Evolutionary conservation across 371 early-diverging fungal genomes (phyloP), one percentile per base, ranked within the genome.

Genomic region (Syncephalis plumigaleata): DNA sequence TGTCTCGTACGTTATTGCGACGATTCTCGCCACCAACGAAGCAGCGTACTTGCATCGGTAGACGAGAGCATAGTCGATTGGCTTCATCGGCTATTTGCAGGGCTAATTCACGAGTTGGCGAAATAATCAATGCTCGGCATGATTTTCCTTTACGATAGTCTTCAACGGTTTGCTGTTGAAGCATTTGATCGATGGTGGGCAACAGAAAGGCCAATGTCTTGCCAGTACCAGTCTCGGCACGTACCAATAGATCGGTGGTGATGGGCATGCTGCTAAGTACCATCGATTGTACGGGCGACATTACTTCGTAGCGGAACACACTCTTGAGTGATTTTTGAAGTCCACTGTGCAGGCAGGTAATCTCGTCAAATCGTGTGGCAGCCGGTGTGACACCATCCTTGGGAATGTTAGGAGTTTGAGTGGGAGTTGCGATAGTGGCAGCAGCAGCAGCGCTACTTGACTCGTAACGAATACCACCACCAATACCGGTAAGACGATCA

Each of bases 161-260:
- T 22, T 46, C 17, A 42, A 54, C 20, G 15, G 39, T 39, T n/a
- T 46, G 18, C 15, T 49, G 42, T 46, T 58, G 26, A 26, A 67
- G 16, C 0, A 79, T 57, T 15, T 73, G 67, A 49, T 88, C 81
- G n/a, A 99, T 55, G 96, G 89, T 84, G 3, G 96, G 85, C 26
- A 91, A 66, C 57, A 97, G 64, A 54, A 94, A 97, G 5, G 90
- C 95, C n/a, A 92, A 61, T 1, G 95, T 95, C 61, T 96, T 96
- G 39, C 98, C 98, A 0, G 92, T 94, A 54, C 99, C 99, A 5
- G 99, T 99, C 64, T 94, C 93, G 15, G 99, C 97, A 56, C 82
- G 79, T 48, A 87, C 77, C 67, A 84, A 71, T 56, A 91, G 66
- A 54, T 93, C 91, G 2, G 57, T 54, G n/a, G 67, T 60, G 21